Percentiles rank a stretch among this genome's conserved stretches.
These are phyloP conservation scores for Mycena pura DNA, from an alignment of 768 basidiomycete species.

Conservation along the genomic window DNA sequence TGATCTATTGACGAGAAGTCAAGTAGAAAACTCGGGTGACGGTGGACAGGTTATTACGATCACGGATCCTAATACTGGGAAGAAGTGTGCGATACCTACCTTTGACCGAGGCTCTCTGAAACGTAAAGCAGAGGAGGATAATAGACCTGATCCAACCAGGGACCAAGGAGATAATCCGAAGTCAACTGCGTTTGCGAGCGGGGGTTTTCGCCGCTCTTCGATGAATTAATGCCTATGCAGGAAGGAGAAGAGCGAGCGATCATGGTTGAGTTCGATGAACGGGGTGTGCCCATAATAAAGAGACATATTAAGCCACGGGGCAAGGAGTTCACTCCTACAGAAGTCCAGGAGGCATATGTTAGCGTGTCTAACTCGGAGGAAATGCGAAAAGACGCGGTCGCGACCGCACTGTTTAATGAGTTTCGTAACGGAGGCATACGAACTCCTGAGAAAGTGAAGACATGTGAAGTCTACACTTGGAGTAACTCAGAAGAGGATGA, in stretches of 20 bases:
- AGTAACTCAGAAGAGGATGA: no score
- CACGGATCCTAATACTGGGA: conserved; percentile 31
- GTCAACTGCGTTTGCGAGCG: no score
- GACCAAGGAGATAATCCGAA: no score
- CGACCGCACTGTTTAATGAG: neutral
- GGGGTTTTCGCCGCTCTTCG: conserved; percentile 16
- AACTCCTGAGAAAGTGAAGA: neutral
- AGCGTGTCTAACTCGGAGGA: neutral
- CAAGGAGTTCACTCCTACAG: neutral
- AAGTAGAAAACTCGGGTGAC: no score
- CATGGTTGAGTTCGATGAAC: neutral
- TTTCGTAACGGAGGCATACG: neutral
- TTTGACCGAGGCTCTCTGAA: neutral
- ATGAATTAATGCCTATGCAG: neutral
- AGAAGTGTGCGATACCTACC: neutral
- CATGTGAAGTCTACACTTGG: neutral
- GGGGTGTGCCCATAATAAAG: neutral
- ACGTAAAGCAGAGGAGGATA: neutral
- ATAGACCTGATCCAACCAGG: neutral
- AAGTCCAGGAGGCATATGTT: conserved; percentile 1
- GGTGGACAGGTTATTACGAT: conserved; percentile 33
- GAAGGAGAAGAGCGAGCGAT: conserved; percentile 3
- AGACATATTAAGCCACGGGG: neutral
- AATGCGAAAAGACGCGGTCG: neutral
- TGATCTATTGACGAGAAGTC: conserved; percentile 30